Percentiles rank a stretch among this genome's conserved stretches.
Evolutionary conservation across 2,329 filamentous ascomycete species (phyloP).

Genomic region (Botrytis aclada): DNA sequence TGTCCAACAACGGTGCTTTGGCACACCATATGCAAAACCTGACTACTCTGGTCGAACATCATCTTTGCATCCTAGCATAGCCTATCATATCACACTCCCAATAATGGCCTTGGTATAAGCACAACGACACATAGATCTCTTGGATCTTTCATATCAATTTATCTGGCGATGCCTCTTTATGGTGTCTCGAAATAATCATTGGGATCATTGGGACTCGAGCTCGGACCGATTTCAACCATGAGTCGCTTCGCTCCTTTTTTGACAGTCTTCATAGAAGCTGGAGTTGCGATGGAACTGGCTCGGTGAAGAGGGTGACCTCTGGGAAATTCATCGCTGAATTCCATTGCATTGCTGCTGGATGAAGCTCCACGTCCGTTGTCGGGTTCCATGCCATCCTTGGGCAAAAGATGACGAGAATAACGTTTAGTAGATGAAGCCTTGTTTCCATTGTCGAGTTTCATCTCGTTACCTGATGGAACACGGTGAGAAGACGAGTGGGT

Average conservation of each 20-base stretch:
- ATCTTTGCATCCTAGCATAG: constrained; percentile 1
- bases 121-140: not conserved
- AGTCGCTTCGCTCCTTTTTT: constrained; percentile 1
- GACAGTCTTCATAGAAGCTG: not conserved
- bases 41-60: not conserved
- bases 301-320: not conserved
- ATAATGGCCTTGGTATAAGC: not conserved
- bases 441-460: not conserved
- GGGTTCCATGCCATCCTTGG: not conserved
- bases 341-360: not conserved
- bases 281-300: not conserved
- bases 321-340: not conserved
- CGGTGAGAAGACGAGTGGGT: not conserved
- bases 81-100: not conserved
- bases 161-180: not conserved
- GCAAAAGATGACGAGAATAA: not conserved
- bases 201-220: not conserved
- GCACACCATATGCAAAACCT: not conserved
- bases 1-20: not conserved
- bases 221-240: not conserved
- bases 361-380: not conserved
- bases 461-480: not conserved
- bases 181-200: constrained; percentile 3
- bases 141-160: not conserved
- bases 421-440: not conserved